Base-by-base conservation (phyloP, 129 eudicot genomes). In the Tagetes patula region DNA sequence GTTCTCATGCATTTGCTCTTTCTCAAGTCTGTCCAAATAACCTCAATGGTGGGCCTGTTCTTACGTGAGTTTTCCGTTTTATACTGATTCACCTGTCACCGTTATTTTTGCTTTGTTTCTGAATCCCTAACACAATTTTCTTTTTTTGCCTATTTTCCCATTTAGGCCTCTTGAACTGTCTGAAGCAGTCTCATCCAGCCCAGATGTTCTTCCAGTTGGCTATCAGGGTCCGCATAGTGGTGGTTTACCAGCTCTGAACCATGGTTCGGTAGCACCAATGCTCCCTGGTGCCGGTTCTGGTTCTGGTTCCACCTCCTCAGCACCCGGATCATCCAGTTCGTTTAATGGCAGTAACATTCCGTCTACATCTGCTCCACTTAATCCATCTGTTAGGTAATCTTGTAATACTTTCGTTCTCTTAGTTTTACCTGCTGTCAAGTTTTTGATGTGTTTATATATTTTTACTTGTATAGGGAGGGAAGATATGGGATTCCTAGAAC, bases 11-110 rank as follows among this genome's bases (percentile, higher is more conserved):
- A n/a, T 54, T 71, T 77, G 92, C 98, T 46, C 98, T 93, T 76
- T 87, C 96, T 68, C 98, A 90, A 84, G 86, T 84, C 72, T 81
- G 85, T 66, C 97, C 98, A 55, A 94, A 86, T 81, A 87, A 94
- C 81, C 79, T 88, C 70, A 94, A 79, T 78, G 96, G 91, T 78
- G 97, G 91, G 49, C 85, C 85, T 67, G 65, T 83, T 58, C 86
- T 94, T 60, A 94, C 97, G 98, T 94, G 83, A 84, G 96, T 82
- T 65, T 4, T 53, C 59, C 50, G 14, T 70, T 59, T 37, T 34
- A 33, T 40, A 69, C 61, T 67, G 20, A 68, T 30, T 20, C 34
- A 62, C 31, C 30, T 8, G 43, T 47, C 32, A 41, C 30, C 48
- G 30, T 52, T 39, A 37, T 41, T 49, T 11, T 50, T 68, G 27